Conservation (phyloP, 768 basidiomycete genomes). For the Leccinum subtestaceum region DNA sequence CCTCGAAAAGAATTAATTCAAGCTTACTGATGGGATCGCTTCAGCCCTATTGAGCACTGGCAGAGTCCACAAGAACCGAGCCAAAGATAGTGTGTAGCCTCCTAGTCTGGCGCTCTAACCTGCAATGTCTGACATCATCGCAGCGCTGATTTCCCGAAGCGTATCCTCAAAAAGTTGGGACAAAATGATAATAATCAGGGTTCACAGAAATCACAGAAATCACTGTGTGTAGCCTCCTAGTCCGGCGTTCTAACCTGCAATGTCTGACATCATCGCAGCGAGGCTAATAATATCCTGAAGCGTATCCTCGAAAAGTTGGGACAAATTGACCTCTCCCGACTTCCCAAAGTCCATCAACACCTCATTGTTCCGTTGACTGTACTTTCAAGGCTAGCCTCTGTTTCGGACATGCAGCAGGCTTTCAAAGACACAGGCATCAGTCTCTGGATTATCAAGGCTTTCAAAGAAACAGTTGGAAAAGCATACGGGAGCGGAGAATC, state of each 20-base stretch:
- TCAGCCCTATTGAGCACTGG: background rate
- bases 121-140: background rate
- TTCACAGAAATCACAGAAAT: background rate
- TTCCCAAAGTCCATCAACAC: background rate
- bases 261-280: background rate
- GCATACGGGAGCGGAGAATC: background rate
- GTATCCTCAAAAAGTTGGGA: background rate
- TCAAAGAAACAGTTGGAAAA: background rate
- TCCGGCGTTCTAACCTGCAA: background rate
- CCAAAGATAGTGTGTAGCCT: background rate
- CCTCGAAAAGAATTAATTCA: background rate
- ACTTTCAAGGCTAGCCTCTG: background rate
- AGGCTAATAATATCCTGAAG: background rate
- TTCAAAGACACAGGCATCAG: background rate
- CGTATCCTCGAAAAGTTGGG: background rate
- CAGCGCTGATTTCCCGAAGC: background rate
- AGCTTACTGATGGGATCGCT: background rate
- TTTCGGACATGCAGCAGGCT: background rate
- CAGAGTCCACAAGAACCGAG: background rate
- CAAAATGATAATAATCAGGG: background rate
- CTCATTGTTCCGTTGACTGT: conserved; percentile 3
- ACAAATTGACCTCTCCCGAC: background rate
- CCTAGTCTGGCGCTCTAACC: background rate
- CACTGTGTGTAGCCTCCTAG: background rate
- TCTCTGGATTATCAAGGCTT: background rate